These are phyloP conservation scores for Vaccinium corymbosum DNA, from an alignment of 148 eudicot species.

Conservation along the genomic window DNA sequence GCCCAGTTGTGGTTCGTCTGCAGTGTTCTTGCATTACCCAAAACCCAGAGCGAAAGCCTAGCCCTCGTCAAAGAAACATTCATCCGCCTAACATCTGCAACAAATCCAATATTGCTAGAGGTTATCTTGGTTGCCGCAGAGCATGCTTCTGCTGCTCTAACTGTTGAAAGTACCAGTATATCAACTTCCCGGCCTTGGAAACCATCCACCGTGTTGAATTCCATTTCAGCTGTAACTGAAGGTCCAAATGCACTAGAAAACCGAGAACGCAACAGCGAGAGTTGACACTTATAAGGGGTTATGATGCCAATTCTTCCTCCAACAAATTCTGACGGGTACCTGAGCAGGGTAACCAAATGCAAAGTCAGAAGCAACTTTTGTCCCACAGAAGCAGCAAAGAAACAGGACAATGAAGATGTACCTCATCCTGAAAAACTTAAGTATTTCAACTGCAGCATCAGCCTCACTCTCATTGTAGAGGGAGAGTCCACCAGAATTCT, in stretches of 20 bases:
- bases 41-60: slow-evolving; percentile 81
- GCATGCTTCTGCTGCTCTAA: slow-evolving; percentile 61
- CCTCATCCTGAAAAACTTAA: slow-evolving; percentile 68
- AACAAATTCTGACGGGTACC: slow-evolving; percentile 76
- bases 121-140: slow-evolving; percentile 31
- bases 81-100: slow-evolving; percentile 97
- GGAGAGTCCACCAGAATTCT: slow-evolving; percentile 69
- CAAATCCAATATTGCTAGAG: slow-evolving; percentile 77
- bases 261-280: slow-evolving; percentile 79
- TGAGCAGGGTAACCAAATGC: slow-evolving; percentile 26
- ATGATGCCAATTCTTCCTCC: slow-evolving; percentile 91
- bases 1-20: slow-evolving; percentile 76
- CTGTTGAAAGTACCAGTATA: slow-evolving; percentile 85
- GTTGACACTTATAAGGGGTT: slow-evolving; percentile 90
- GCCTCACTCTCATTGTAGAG: slow-evolving; percentile 92
- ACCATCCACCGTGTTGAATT: slow-evolving; percentile 96
- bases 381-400: slow-evolving; percentile 1
- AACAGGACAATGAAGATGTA: slow-evolving; percentile 23
- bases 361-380: slow-evolving; percentile 2
- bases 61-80: slow-evolving; percentile 99
- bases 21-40: slow-evolving; percentile 85
- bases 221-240: slow-evolving; percentile 75
- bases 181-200: slow-evolving; percentile 99
- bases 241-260: slow-evolving; percentile 85
- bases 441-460: slow-evolving; percentile 86